phyloP scores from a whole-genome alignment of 805 yeast genomes.

The Hagleromyces aurorensis region DNA sequence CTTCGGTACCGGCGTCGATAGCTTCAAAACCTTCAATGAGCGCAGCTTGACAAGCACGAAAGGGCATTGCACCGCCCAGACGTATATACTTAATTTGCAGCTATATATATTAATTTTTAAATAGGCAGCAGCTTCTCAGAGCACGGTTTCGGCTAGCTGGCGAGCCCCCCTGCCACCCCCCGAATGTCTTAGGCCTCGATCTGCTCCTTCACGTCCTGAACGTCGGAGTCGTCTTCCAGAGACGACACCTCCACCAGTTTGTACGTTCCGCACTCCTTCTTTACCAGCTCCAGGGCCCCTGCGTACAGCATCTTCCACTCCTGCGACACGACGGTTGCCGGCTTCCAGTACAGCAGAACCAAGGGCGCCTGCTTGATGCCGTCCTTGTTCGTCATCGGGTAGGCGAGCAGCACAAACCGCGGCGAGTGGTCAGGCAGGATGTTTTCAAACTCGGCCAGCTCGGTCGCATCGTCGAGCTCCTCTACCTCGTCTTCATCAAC shows the following conservation, averaged over 20 bases:
- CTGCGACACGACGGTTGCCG: constrained; percentile 70
- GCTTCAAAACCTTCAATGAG: too few relatives aligned
- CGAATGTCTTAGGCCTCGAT: constrained; percentile 36
- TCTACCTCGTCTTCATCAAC: constrained; percentile 39
- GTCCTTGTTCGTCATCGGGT: constrained; percentile 61
- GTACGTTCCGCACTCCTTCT: constrained; percentile 73
- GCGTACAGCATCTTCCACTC: constrained; percentile 84
- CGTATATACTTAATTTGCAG: too few relatives aligned
- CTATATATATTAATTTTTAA: neutral
- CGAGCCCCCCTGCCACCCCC: neutral
- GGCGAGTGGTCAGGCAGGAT: constrained; percentile 79
- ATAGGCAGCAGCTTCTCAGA: neutral
- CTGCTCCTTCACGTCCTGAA: constrained; percentile 28
- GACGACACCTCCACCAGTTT: constrained; percentile 31
- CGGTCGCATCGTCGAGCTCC: constrained; percentile 39
- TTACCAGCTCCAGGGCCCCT: constrained; percentile 74
- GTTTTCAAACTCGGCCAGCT: constrained; percentile 56
- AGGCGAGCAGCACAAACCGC: constrained; percentile 64
- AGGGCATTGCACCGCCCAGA: too few relatives aligned
- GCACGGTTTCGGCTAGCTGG: neutral
- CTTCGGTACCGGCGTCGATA: too few relatives aligned
- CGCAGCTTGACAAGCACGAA: too few relatives aligned
- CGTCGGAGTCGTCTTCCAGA: constrained; percentile 30
- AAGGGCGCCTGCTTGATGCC: constrained; percentile 70
- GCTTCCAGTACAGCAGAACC: constrained; percentile 80